A percentile compares a stretch with the other conserved stretches of the same genome.
phyloP scores from a whole-genome alignment of 192 early-diverging fungal genomes.

The Coemansia sp. region DNA sequence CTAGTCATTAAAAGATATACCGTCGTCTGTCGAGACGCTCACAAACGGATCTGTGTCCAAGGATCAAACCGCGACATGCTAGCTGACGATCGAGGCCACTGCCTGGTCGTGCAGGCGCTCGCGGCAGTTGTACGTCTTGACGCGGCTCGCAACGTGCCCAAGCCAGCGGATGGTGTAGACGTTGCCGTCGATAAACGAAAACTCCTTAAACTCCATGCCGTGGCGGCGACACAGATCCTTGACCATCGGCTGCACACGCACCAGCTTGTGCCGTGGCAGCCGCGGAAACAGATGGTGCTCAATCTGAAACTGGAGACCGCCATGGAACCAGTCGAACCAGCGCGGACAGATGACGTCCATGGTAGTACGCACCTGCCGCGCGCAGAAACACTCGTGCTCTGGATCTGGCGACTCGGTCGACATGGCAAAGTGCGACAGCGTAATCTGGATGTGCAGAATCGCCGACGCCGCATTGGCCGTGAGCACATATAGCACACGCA shows the following conservation, averaged over 20 bases:
- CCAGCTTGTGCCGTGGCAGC: conserved; percentile 86
- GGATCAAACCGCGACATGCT: too few relatives aligned
- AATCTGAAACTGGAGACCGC: conserved; percentile 95
- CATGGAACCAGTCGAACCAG: conserved; percentile 98
- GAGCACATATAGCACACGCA: conserved; percentile 65
- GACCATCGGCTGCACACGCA: conserved; percentile 68
- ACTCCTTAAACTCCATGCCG: conserved; percentile 74
- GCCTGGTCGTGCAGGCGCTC: conserved; percentile 16
- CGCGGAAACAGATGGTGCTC: conserved; percentile 96
- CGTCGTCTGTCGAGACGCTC: too few relatives aligned
- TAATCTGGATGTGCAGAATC: conserved; percentile 94
- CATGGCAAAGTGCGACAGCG: conserved; percentile 96
- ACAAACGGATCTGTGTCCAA: too few relatives aligned
- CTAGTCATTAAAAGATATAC: too few relatives aligned
- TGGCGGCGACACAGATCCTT: conserved; percentile 73
- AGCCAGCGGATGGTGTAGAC: conserved; percentile 70
- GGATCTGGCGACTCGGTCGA: conserved; percentile 70
- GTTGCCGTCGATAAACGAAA: conserved; percentile 83
- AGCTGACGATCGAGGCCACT: conserved; percentile 3
- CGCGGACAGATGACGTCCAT: conserved; percentile 95
- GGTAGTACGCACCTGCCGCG: conserved; percentile 84
- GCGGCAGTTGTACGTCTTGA: conserved; percentile 47
- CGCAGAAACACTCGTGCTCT: conserved; percentile 74
- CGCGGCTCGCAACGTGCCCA: conserved; percentile 66
- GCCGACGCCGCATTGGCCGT: conserved; percentile 82